These are phyloP conservation scores for Fagopyrum esculentum DNA, from an alignment of 148 eudicot species.

Conservation along the genomic window DNA sequence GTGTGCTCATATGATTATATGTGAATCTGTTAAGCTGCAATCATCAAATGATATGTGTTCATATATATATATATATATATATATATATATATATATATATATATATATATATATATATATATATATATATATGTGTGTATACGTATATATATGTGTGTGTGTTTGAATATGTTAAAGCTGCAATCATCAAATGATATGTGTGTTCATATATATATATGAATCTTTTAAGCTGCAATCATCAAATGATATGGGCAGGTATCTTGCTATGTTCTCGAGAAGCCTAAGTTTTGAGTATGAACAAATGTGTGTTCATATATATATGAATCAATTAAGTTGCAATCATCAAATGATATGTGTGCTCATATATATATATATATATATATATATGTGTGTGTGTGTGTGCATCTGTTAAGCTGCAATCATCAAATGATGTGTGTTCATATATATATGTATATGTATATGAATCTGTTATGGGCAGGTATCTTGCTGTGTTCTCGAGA, in stretches of 20 bases:
- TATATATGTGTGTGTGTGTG: neutral
- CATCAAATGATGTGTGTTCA: neutral
- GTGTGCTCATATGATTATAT: neutral
- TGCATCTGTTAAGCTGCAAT: neutral
- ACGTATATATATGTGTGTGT: too few species aligned
- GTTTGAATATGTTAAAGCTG: neutral
- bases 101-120: neutral
- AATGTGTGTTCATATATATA: neutral
- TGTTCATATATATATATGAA: neutral
- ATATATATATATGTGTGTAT: too few species aligned
- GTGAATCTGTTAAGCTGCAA: neutral
- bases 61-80: neutral
- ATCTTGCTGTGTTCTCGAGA: neutral
- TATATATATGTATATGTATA: neutral
- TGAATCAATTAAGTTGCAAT: too few species aligned
- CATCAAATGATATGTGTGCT: too few species aligned
- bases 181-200: neutral
- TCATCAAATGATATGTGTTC: neutral
- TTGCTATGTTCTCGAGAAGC: too few species aligned
- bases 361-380: too few species aligned
- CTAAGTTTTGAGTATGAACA: too few species aligned
- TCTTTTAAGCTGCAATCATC: too few species aligned
- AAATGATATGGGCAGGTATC: too few species aligned
- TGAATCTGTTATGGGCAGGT: neutral
- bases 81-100: neutral